phyloP scores from a whole-genome alignment of 805 yeast species.

The Hanseniaspora nectarophila region DNA sequence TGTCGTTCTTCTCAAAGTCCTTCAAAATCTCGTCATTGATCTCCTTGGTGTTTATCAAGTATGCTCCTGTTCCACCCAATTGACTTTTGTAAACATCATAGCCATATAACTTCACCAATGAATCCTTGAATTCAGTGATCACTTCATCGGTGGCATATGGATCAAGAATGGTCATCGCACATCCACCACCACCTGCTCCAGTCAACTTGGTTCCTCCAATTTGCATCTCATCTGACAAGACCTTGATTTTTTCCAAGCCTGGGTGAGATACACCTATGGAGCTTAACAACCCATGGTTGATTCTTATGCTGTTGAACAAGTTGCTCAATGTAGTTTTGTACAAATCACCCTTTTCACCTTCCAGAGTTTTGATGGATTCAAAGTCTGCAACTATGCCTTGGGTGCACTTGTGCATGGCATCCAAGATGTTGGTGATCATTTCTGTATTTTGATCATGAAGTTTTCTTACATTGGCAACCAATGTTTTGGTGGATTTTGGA shows the following conservation, averaged over 20 bases:
- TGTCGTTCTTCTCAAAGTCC: slow-evolving; percentile 4
- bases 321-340: slow-evolving; percentile 16
- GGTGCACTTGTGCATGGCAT: slow-evolving; percentile 65
- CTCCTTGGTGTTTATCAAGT: slow-evolving; percentile 21
- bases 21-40: slow-evolving; percentile 17
- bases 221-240: slow-evolving; percentile 46
- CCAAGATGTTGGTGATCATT: slow-evolving; percentile 47
- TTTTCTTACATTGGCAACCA: slow-evolving; percentile 65
- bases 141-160: slow-evolving; percentile 29
- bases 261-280: slow-evolving; percentile 91
- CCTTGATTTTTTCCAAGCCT: slow-evolving; percentile 61
- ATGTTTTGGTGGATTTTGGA: slow-evolving; percentile 76
- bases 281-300: slow-evolving; percentile 79
- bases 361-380: slow-evolving; percentile 12
- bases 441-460: slow-evolving; percentile 43
- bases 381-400: slow-evolving; percentile 43
- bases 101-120: slow-evolving; percentile 34
- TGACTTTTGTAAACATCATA: slow-evolving; percentile 68
- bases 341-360: slow-evolving; percentile 27
- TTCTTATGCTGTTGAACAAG: slow-evolving; percentile 52
- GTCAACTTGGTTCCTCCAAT: slow-evolving; percentile 88
- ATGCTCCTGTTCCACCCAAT: slow-evolving; percentile 84
- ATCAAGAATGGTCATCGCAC: slow-evolving; percentile 76
- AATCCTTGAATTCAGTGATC: slow-evolving; percentile 25
- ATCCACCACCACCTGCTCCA: slow-evolving; percentile 99